A percentile compares a stretch with the other conserved stretches of the same genome.
These are phyloP conservation scores for Pythium pectinolyticum DNA, from an alignment of 352 stramenopile genomes.

Conservation along the genomic window DNA sequence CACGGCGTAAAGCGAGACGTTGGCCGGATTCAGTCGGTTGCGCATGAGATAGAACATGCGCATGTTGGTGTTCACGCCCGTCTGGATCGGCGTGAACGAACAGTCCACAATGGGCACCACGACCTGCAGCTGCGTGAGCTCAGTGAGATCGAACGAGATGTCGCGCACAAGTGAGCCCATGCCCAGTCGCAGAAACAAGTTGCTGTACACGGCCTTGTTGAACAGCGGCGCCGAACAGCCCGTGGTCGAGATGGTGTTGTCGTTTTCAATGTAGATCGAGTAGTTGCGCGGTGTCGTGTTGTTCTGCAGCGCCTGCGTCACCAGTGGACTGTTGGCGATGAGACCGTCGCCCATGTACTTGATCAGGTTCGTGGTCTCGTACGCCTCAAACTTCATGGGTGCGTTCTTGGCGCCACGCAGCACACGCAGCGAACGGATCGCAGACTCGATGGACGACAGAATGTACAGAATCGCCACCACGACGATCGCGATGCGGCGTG, in stretches of 20 bases:
- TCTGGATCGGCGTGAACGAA: conserved; percentile 28
- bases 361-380: conserved; percentile 7
- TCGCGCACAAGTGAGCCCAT: conserved; percentile 8
- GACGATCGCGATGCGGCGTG: background rate
- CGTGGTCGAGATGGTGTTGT: conserved; percentile 1
- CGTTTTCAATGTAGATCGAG: conserved; percentile 19
- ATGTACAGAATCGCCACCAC: background rate
- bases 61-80: background rate
- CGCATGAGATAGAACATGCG: conserved; percentile 22
- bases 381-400: conserved; percentile 6
- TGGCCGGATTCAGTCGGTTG: background rate
- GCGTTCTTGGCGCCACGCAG: background rate
- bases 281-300: conserved; percentile 13
- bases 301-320: conserved; percentile 7
- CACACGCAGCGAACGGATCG: background rate
- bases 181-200: conserved; percentile 13
- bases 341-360: conserved; percentile 4
- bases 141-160: conserved; percentile 18
- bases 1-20: conserved; percentile 5
- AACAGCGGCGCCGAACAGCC: conserved; percentile 9
- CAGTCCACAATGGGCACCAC: conserved; percentile 43
- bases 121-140: conserved; percentile 11
- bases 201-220: conserved; percentile 17
- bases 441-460: background rate
- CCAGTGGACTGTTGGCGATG: conserved; percentile 6